Conservation (phyloP, 305 asterid species). For the Solanum hybrid region DNA sequence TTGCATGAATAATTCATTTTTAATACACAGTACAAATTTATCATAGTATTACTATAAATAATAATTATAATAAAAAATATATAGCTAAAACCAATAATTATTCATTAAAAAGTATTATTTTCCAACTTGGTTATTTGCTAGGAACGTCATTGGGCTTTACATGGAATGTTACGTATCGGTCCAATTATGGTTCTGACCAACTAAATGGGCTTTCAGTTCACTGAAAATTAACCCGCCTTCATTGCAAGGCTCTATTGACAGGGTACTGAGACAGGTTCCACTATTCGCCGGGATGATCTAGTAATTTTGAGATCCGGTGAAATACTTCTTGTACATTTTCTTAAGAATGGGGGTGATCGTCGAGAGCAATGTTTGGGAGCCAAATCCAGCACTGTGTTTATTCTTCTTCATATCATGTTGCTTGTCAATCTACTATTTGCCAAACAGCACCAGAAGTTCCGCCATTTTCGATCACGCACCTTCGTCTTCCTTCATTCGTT, state of each 20-base stretch:
- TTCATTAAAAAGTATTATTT: too few species aligned
- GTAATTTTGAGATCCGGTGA: conserved; percentile 7
- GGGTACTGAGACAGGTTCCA: background rate
- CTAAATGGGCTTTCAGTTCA: background rate
- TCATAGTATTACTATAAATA: too few species aligned
- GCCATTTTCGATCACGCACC: conserved; percentile 55
- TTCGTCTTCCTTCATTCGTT: conserved; percentile 44
- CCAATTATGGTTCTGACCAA: background rate
- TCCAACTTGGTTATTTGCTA: background rate
- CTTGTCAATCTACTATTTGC: conserved; percentile 48
- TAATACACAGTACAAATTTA: too few species aligned
- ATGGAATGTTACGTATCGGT: background rate
- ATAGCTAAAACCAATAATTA: background rate
- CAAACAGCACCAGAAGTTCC: conserved; percentile 22
- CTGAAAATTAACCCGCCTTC: background rate
- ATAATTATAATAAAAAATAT: too few species aligned
- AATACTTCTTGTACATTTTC: background rate
- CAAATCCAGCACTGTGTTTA: conserved; percentile 38
- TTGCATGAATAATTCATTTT: background rate
- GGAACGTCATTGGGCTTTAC: background rate
- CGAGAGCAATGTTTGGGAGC: conserved; percentile 73
- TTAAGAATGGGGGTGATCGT: conserved; percentile 60
- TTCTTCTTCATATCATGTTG: conserved; percentile 45
- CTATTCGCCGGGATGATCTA: background rate
- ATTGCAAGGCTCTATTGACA: background rate